Base-by-base conservation (phyloP, 441 rosid species). In the Pelargonium cotyledonis region DNA sequence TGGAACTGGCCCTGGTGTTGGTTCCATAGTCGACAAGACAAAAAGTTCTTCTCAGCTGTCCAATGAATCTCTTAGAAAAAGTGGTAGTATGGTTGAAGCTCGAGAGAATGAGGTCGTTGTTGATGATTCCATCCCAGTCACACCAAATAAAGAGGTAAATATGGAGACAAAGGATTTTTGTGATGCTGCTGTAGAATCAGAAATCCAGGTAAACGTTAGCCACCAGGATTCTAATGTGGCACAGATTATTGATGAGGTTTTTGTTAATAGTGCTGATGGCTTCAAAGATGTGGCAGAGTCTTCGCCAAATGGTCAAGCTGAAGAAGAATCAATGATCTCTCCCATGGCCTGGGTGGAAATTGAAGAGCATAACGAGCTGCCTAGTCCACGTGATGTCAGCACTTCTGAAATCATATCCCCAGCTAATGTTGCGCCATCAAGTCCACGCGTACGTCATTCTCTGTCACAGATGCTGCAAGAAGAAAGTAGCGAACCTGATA, bases 381-480 rank as follows among this genome's bases (percentile, higher is more conserved):
- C 78, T n/a, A 73, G 51, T 75, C 70, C 73, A 43, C 68, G 58
- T 66, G 55, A 62, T 18, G 81, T 72, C 64, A 75, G 49, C 51
- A 67, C 73, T n/a, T 75, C 80, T 70, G 77, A 78, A 74, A 72
- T 66, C 73, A 55, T 72, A 68, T 71, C 86, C 69, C 78, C 77
- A 49, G 76, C 66, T 55, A 74, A 70, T 77, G 66, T 31, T 66
- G 69, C 65, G 51, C 75, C 83, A n/a, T 72, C 88, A 49, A 83
- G 84, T 75, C 84, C 87, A 63, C 85, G 84, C 41, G 73, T 83
- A 35, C 93, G 90, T 63, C 89, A 88, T 78, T 88, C 93, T 58
- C 72, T 88, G 57, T 88, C 90, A 4, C 88, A 88, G 83, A 86
- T 88, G 93, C 83, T 88, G 73, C 93, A 83, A 81, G 90, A 88